These are phyloP conservation scores for Dionaea muscipula DNA, from an alignment of 179 eudicot species.

Conservation along the genomic window DNA sequence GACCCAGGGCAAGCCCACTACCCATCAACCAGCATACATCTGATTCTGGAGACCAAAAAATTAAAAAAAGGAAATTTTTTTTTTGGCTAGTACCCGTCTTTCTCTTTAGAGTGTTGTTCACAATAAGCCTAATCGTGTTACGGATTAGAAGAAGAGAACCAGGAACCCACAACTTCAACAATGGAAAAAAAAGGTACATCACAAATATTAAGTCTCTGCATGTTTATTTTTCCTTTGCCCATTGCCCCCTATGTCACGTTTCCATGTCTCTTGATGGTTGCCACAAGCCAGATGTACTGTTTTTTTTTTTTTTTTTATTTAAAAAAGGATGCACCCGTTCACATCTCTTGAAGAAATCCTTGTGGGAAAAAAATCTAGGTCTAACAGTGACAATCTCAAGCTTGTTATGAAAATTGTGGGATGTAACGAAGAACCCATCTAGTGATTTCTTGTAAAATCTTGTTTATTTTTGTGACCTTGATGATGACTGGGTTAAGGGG, in stretches of 20 bases:
- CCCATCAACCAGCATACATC: constrained; percentile 1
- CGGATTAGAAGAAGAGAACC: not conserved
- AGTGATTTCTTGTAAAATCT: constrained; percentile 10
- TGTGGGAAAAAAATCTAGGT: not conserved
- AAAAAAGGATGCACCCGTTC: too few relatives aligned
- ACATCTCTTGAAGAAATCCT: too few relatives aligned
- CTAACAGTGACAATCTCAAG: constrained; percentile 3
- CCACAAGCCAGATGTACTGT: too few relatives aligned
- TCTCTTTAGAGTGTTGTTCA: constrained; percentile 3
- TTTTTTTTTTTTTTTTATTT: too few relatives aligned
- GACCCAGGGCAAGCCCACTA: constrained; percentile 27
- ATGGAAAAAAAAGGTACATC: constrained; percentile 16
- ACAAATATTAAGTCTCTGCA: constrained; percentile 7
- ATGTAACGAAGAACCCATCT: not conserved
- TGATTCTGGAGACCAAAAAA: not conserved
- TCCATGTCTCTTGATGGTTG: too few relatives aligned
- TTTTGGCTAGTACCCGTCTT: constrained; percentile 1
- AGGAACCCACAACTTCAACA: constrained; percentile 12
- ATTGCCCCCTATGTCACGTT: too few relatives aligned
- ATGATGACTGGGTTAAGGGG: constrained; percentile 1
- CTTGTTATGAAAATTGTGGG: too few relatives aligned
- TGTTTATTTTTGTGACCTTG: constrained; percentile 4
- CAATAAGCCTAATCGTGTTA: constrained; percentile 2
- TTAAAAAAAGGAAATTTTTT: constrained; percentile 16
- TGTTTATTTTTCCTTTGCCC: constrained; percentile 4